Conservation (phyloP, 495 filamentous ascomycete genomes). For the Podospora sp. region DNA sequence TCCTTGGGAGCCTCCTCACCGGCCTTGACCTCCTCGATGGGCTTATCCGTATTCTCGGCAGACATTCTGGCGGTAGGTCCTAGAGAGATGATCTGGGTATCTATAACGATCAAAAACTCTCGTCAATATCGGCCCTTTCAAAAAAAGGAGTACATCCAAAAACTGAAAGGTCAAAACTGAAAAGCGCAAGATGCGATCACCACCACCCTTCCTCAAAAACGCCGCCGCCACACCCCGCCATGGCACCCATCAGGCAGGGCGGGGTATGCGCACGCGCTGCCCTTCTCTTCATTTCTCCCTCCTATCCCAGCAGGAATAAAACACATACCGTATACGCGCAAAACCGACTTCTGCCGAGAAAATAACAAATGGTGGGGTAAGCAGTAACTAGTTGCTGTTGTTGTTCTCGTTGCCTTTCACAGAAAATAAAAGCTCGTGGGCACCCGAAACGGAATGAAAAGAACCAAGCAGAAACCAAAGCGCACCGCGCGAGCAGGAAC, state of each 20-base stretch:
- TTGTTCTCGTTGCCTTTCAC: background rate
- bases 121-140: background rate
- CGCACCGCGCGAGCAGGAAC: too few relatives aligned
- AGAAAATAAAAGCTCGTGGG: background rate
- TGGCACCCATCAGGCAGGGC: background rate
- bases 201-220: conserved; percentile 1
- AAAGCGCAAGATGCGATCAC: background rate
- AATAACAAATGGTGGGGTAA: too few relatives aligned
- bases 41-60: conserved; percentile 44
- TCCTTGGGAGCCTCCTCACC: conserved; percentile 28
- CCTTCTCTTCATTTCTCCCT: background rate
- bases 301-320: background rate
- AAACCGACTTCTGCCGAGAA: background rate
- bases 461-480: background rate
- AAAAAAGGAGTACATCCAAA: background rate
- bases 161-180: background rate
- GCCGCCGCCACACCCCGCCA: background rate
- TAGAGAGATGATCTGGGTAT: conserved; percentile 6
- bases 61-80: conserved; percentile 39
- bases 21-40: conserved; percentile 40
- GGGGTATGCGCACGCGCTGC: background rate
- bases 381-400: background rate
- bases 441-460: background rate
- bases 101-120: background rate
- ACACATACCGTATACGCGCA: background rate